Base-by-base conservation (phyloP, 441 rosid species). In the Daphne laureola region DNA sequence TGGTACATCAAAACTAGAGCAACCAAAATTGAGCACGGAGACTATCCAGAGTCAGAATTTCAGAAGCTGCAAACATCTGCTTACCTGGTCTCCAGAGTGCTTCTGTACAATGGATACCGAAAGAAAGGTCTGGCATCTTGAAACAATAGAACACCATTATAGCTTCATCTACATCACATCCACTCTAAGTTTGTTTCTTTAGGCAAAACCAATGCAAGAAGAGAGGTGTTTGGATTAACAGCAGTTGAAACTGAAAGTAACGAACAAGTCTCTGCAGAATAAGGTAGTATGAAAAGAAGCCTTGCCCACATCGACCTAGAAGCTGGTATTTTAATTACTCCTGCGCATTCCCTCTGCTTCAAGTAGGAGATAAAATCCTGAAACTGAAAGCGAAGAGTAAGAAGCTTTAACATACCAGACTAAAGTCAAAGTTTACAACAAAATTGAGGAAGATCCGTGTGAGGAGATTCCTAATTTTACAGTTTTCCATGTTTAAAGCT, bases 261-360 rank as follows among this genome's bases (percentile, higher is more conserved):
- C 15, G 96, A 73, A 69, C 97, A 89, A 14, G 75, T 56, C 17
- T 89, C 95, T 51, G 75, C 75, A 4, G 96, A 80, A 74, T 79
- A 73, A 0, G 97, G 90, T 59, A 93, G 90, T 64, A 89, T 81
- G 64, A 89, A 93, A 64, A 89, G 88, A 72, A 86, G 96, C 84
- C 97, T 83, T 40, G 95, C 72, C 98, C 98, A 89, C 54, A 86
- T 64, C 53, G 90, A 75, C 62, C 69, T 83, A 54, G 65, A 56
- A 15, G 79, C 84, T 26, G 96, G 97, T 61, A 92, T 77, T 74
- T 84, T 92, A 55, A 92, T 92, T 25, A 89, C 98, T 67, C 98
- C 98, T 0, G 97, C 97, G 59, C 98, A 93, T 12, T 84, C 90
- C 69, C 96, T 80, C 79, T 84, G 97, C 82, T 72, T 89, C 83